A percentile compares a stretch with the other conserved stretches of the same genome.
Evolutionary conservation across 2,329 filamentous ascomycete species (phyloP).

Genomic region (Stachybotrys elegans): DNA sequence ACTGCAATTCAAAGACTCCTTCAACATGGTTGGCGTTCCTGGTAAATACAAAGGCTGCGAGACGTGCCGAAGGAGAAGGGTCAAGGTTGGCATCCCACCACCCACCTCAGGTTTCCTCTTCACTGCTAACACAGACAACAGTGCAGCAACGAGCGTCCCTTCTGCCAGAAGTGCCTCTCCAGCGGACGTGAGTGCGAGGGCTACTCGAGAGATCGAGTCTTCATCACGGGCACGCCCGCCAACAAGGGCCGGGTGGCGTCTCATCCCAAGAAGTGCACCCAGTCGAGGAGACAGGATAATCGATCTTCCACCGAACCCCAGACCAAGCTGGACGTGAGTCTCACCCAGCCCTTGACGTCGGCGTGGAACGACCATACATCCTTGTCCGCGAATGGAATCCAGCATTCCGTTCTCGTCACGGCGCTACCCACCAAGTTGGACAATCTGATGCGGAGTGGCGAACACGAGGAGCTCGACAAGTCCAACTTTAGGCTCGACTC

Average conservation of each 20-base stretch:
- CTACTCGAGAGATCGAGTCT: slow-evolving; percentile 58
- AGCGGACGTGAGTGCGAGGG: slow-evolving; percentile 55
- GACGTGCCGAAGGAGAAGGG: slow-evolving; percentile 53
- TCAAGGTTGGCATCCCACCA: slow-evolving; percentile 41
- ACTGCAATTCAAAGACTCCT: not conserved
- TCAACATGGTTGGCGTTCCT: slow-evolving; percentile 54
- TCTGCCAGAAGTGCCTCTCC: slow-evolving; percentile 55
- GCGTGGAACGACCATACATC: slow-evolving; percentile 46
- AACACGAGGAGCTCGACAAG: slow-evolving; percentile 11
- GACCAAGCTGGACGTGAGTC: slow-evolving; percentile 21
- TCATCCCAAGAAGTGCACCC: slow-evolving; percentile 40
- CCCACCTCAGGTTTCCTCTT: slow-evolving; percentile 1
- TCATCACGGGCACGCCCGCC: slow-evolving; percentile 56
- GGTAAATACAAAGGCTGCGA: slow-evolving; percentile 62
- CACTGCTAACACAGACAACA: slow-evolving; percentile 18
- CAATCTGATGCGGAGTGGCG: slow-evolving; percentile 22
- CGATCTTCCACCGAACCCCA: slow-evolving; percentile 17
- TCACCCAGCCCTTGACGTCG: slow-evolving; percentile 36
- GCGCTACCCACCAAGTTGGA: slow-evolving; percentile 39
- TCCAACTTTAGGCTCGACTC: slow-evolving; percentile 31
- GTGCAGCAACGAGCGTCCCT: slow-evolving; percentile 59
- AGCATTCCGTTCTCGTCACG: slow-evolving; percentile 36
- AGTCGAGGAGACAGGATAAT: slow-evolving; percentile 27
- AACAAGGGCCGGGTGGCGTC: slow-evolving; percentile 52
- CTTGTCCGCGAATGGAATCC: slow-evolving; percentile 31